Base-by-base conservation (phyloP, 495 filamentous ascomycete genomes). In the Polyplosphaeria fusca region DNA sequence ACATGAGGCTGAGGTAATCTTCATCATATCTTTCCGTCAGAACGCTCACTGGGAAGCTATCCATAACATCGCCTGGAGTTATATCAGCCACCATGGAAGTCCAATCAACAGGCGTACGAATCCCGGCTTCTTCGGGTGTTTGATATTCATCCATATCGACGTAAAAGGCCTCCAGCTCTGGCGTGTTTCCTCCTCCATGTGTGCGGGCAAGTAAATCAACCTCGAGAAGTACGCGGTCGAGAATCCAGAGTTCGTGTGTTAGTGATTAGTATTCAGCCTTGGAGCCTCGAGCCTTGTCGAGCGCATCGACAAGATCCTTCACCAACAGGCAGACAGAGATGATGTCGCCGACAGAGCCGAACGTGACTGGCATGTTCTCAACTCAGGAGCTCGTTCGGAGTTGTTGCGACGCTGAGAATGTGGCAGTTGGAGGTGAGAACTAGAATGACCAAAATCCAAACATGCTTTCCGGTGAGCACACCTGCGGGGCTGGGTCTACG, bases 311-410 rank as follows among this genome's bases (percentile, higher is more conserved):
- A 7, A 68, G 55, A 23, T 73, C 64, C 59, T 72, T 70, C 40
- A 73, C 58, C 22, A 74, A 16, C 27, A 66, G 59, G 23, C 64
- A 49, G 16, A 66, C 63, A 9, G 55, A 42, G 25, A 73, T 69
- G 19, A 73, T 58, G 44, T 74, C 71, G 24, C 70, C 71, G 16
- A 71, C 61, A 4, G 70, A 72, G 7, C 72, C 68, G 38, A 74
- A 73, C 5, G 68, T 63, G 12, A 69, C 58, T 5, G 68, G 51
- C 71, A 75, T 73, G 7, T 35, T 35, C 30, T 35, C n/a, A n/a
- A n/a, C n/a, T n/a, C n/a, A n/a, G n/a, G n/a, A n/a, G n/a, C n/a
- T n/a, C n/a, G n/a, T n/a, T n/a, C n/a, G n/a, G n/a, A n/a, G n/a
- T n/a, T n/a, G n/a, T n/a, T n/a, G n/a, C n/a, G n/a, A n/a, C n/a